A percentile compares a stretch with the other conserved stretches of the same genome.
Evolutionary conservation across 768 basidiomycete species (phyloP).

Genomic region (Lactarius evosmus): DNA sequence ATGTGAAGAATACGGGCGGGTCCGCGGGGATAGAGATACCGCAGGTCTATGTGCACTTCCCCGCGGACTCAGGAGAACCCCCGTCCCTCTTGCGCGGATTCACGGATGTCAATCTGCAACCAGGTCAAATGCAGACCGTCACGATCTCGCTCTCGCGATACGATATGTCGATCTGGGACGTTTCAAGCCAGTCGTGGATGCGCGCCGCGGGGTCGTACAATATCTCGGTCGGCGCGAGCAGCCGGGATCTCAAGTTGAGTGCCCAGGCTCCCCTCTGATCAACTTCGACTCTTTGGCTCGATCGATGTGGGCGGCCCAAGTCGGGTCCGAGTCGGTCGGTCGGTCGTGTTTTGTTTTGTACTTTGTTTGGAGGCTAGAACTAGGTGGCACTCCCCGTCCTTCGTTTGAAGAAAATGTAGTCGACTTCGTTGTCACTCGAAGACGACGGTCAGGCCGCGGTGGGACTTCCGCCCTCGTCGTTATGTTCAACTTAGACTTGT

Average conservation of each 20-base stretch:
- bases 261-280: slow-evolving; percentile 4
- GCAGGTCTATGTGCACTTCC: slow-evolving; percentile 74
- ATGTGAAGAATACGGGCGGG: slow-evolving; percentile 60
- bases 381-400: background rate
- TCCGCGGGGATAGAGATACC: slow-evolving; percentile 70
- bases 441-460: background rate
- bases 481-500: background rate
- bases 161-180: slow-evolving; percentile 37
- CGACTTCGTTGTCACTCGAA: background rate
- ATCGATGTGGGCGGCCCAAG: background rate
- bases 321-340: no score
- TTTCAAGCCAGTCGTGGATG: slow-evolving; percentile 36
- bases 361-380: background rate
- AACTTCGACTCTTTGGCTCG: background rate
- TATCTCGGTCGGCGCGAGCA: slow-evolving; percentile 34
- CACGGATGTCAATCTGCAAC: slow-evolving; percentile 27
- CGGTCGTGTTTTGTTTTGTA: background rate
- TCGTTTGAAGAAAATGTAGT: background rate
- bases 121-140: slow-evolving; percentile 27
- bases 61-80: slow-evolving; percentile 59
- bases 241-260: slow-evolving; percentile 21
- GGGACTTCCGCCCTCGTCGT: background rate
- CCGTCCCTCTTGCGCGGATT: slow-evolving; percentile 53
- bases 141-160: slow-evolving; percentile 27
- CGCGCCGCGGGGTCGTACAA: slow-evolving; percentile 34